Evolutionary conservation across 1,284 basidiomycete species (phyloP).

Genomic region (Pseudozyma flocculosa): DNA sequence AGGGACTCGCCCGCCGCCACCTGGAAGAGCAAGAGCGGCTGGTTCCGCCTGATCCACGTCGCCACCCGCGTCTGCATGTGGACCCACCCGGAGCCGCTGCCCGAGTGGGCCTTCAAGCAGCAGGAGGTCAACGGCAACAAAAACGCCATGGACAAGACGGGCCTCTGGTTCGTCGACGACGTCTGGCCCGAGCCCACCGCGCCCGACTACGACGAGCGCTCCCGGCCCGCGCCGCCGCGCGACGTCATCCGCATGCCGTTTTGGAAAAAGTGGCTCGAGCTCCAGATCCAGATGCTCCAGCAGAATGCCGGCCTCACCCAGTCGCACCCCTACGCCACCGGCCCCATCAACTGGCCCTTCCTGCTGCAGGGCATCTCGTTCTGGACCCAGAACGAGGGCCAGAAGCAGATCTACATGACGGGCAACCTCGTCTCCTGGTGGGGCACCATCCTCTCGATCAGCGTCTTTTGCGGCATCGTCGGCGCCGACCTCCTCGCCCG

Average conservation of each 20-base stretch:
- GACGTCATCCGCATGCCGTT: conserved; percentile 81
- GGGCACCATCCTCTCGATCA: conserved; percentile 79
- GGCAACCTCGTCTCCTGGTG: conserved; percentile 96
- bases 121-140: conserved; percentile 99
- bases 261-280: conserved; percentile 88
- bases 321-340: conserved; percentile 90
- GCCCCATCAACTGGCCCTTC: conserved; percentile 98
- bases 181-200: conserved; percentile 66
- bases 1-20: conserved; percentile 9
- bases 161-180: conserved; percentile 84
- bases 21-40: conserved; percentile 41
- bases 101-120: conserved; percentile 95
- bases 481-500: conserved; percentile 85
- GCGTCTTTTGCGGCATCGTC: conserved; percentile 84
- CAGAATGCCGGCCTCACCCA: conserved; percentile 95
- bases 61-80: conserved; percentile 89
- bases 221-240: conserved; percentile 62
- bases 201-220: conserved; percentile 41
- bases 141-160: conserved; percentile 77
- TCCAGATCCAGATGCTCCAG: conserved; percentile 93
- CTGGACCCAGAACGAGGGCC: conserved; percentile 79
- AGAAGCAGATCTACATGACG: conserved; percentile 93
- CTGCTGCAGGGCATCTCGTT: conserved; percentile 91
- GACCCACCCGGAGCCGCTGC: conserved; percentile 81
- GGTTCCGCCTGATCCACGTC: conserved; percentile 68